Conservation (phyloP, 139 green algal species). For the Chlorella sorokiniana region DNA sequence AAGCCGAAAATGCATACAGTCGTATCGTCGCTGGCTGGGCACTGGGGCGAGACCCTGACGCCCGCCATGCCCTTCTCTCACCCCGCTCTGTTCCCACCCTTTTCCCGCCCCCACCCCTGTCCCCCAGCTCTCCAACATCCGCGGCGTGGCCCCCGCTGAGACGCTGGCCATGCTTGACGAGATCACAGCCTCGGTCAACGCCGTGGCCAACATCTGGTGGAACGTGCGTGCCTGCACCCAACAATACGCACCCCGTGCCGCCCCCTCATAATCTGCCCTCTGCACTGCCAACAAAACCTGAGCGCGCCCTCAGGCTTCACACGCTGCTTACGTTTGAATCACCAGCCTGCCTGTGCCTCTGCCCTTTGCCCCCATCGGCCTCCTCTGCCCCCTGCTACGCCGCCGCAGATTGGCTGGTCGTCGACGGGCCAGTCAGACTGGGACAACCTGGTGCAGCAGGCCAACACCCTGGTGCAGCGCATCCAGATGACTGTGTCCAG, state of each 20-base stretch:
- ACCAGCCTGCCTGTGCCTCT: no score
- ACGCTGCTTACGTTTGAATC: no score
- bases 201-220: neutral
- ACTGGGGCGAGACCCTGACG: no score
- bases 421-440: neutral
- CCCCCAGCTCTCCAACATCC: neutral
- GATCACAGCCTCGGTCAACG: neutral
- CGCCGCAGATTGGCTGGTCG: neutral
- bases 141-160: neutral
- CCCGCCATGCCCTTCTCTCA: no score
- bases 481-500: neutral
- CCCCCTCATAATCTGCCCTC: no score
- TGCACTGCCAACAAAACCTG: no score
- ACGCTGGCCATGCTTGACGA: neutral
- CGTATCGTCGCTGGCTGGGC: no score
- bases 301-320: no score
- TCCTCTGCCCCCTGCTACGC: neutral
- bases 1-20: no score
- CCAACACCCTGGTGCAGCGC: slow-evolving; percentile 1
- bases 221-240: neutral
- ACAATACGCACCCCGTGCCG: neutral
- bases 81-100: neutral
- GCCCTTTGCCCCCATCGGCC: neutral
- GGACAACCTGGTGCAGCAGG: neutral
- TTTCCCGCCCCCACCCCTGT: no score